Conservation (phyloP, 2,329 filamentous ascomycete species). For the Ilyonectria robusta region DNA sequence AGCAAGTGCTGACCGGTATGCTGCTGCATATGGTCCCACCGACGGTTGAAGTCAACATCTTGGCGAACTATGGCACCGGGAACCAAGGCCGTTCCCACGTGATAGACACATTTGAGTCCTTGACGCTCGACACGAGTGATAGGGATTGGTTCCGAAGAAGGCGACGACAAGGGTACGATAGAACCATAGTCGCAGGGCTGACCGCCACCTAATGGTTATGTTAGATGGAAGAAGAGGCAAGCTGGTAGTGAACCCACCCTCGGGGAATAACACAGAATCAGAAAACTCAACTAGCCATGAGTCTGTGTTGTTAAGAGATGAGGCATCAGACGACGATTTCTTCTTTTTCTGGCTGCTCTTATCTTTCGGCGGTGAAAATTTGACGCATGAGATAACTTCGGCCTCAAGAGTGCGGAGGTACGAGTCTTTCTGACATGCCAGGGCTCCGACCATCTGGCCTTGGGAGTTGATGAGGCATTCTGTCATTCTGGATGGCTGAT, state of each 20-base stretch:
- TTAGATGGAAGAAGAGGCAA: neutral
- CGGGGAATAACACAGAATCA: constrained; percentile 51
- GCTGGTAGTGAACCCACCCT: constrained; percentile 34
- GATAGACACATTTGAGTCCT: constrained; percentile 45
- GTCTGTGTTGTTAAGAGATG: constrained; percentile 23
- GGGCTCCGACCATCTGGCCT: constrained; percentile 40
- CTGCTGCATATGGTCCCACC: constrained; percentile 55
- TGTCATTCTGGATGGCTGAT: neutral
- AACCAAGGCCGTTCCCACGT: constrained; percentile 36
- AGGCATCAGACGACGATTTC: constrained; percentile 22
- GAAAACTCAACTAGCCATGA: constrained; percentile 50
- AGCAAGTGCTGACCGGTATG: constrained; percentile 52
- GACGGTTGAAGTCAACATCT: constrained; percentile 46
- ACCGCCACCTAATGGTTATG: constrained; percentile 43
- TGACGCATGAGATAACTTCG: constrained; percentile 48
- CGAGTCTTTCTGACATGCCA: constrained; percentile 48
- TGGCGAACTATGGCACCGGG: constrained; percentile 44
- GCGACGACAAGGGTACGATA: constrained; percentile 29
- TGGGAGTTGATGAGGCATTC: neutral
- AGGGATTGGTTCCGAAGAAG: constrained; percentile 32
- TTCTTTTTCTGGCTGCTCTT: constrained; percentile 38
- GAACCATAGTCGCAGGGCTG: constrained; percentile 51
- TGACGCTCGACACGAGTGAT: constrained; percentile 47
- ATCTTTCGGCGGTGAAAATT: constrained; percentile 30
- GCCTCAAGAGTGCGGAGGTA: constrained; percentile 46